Evolutionary conservation across 164 flowering plant species (phyloP), one percentile per base, ranked within the genome.

Genomic region (Annona cherimola): DNA sequence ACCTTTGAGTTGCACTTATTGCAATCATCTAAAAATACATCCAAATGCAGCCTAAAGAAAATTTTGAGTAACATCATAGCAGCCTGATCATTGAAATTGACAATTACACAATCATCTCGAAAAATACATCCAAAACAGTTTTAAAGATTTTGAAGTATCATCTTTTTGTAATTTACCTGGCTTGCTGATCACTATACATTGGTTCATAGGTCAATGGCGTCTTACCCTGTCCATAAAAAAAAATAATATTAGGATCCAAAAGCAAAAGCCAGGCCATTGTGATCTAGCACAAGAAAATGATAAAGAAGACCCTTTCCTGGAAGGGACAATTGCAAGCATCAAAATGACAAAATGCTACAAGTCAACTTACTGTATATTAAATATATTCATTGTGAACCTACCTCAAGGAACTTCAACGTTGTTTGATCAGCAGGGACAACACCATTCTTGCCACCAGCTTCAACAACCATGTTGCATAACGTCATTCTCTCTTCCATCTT

Each of bases 401-500:
- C 99, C 96, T 93, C 90, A 64, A 96, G 90, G 77, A 92, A 96
- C 70, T 93, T 85, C 55, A 73, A 84, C 35, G 99, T 96, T 26
- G 97, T 93, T 74, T 79, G 79, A 81, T 96, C 99, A 79, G 94
- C 90, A 66, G 97, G 99, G 26, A 96, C 86, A 75, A 96, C 85
- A 76, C 98, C 99, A 82, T 96, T 96, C 80, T 96, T 96, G 46
- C 98, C 99, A 42, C 99, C 99, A 81, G 99, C 99, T 86, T 96
- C 99, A 73, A 93, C 85, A 68, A 96, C 99, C 99, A 96, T 96
- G 87, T 92, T 96, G 89, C 99, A 96, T n/a, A 96, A 82, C 59
- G 99, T 96, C 99, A 96, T 96, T 72, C 99, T 84, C 71, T 96
- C 99, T 83, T 96, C 99, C 97, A 96, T 96, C 99, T 96, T 67